Conservation (phyloP, 2,329 filamentous ascomycete genomes). For the Scedosporium minutisporum region DNA sequence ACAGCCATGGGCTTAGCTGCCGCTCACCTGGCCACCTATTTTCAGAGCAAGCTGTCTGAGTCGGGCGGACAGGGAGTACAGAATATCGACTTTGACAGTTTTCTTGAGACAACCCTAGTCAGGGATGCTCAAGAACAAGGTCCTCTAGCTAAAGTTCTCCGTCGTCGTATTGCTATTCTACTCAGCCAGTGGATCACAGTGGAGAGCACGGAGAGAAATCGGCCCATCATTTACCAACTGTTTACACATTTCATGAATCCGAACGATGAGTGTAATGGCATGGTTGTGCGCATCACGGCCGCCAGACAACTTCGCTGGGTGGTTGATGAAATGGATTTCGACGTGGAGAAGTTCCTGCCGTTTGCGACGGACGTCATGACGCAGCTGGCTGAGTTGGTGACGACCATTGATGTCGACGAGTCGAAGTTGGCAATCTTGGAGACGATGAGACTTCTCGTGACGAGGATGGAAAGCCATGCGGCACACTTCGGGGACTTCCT, state of each 20-base stretch:
- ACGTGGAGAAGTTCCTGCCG: slow-evolving; percentile 61
- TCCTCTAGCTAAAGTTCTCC: slow-evolving; percentile 65
- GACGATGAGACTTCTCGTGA: slow-evolving; percentile 72
- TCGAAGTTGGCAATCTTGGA: slow-evolving; percentile 85
- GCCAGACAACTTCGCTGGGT: slow-evolving; percentile 74
- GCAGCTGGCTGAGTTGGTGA: slow-evolving; percentile 66
- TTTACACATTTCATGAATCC: slow-evolving; percentile 78
- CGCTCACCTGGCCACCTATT: slow-evolving; percentile 51
- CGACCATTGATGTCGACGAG: slow-evolving; percentile 71
- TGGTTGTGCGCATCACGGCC: slow-evolving; percentile 85
- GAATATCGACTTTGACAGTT: slow-evolving; percentile 72
- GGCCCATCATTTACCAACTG: slow-evolving; percentile 73
- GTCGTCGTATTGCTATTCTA: slow-evolving; percentile 79
- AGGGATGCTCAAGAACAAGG: slow-evolving; percentile 62
- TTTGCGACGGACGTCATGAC: slow-evolving; percentile 66
- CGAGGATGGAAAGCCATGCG: slow-evolving; percentile 68
- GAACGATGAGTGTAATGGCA: slow-evolving; percentile 71
- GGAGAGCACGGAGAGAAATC: slow-evolving; percentile 57
- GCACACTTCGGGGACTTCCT: slow-evolving; percentile 66
- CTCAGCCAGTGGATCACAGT: slow-evolving; percentile 84
- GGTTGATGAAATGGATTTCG: slow-evolving; percentile 78
- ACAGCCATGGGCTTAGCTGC: slow-evolving; percentile 84
- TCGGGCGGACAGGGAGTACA: slow-evolving; percentile 19
- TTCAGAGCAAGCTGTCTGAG: background rate
- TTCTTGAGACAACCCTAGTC: slow-evolving; percentile 66